Percentiles rank a stretch among this genome's conserved stretches.
Conservation (phyloP, 2,329 filamentous ascomycete species). For the Pseudocercospora crystallina region DNA sequence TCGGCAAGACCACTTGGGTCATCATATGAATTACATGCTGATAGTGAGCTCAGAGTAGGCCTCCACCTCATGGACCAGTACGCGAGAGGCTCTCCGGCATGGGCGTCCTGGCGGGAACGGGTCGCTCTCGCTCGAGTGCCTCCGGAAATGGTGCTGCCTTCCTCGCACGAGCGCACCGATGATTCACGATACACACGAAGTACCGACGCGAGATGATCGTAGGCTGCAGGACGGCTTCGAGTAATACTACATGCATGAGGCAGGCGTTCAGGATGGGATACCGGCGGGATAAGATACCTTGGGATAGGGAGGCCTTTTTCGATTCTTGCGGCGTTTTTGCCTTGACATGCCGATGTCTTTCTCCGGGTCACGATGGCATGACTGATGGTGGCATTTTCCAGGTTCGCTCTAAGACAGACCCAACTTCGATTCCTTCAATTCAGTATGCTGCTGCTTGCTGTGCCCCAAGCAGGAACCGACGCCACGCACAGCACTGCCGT, state of each 20-base stretch:
- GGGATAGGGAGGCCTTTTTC: no score
- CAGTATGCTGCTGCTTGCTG: neutral
- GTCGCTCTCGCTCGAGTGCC: constrained; percentile 1
- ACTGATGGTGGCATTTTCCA: no score
- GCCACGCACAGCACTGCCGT: constrained; percentile 2
- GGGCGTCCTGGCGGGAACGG: constrained; percentile 25
- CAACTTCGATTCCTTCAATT: no score
- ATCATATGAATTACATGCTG: constrained; percentile 14
- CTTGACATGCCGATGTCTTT: no score
- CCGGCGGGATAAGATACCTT: no score
- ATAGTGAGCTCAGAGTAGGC: constrained; percentile 33
- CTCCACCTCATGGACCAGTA: constrained; percentile 43
- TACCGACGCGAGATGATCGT: neutral
- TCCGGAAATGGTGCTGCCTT: neutral
- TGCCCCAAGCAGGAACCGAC: constrained; percentile 2
- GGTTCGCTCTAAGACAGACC: no score
- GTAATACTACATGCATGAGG: neutral
- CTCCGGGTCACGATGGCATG: no score
- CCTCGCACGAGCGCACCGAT: constrained; percentile 2
- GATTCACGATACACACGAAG: constrained; percentile 8
- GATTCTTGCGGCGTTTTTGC: no score
- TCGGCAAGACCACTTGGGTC: constrained; percentile 5
- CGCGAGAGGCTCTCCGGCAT: constrained; percentile 36
- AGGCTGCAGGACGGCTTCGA: constrained; percentile 10
- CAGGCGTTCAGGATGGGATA: no score